Evolutionary conservation across 805 yeast species (phyloP).

Genomic region (Saturnispora diversa): DNA sequence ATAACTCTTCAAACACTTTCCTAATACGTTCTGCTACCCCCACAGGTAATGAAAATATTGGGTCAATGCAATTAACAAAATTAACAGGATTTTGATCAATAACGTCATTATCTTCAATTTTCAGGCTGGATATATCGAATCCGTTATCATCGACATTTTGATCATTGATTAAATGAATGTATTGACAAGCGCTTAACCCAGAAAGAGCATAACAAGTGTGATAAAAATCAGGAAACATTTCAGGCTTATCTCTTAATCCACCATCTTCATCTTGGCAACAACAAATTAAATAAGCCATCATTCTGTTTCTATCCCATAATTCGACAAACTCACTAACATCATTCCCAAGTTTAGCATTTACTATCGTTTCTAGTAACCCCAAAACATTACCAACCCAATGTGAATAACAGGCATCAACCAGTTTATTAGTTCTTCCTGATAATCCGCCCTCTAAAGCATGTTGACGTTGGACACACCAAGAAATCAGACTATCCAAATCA

Average conservation of each 20-base stretch:
- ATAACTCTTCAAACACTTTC: background rate
- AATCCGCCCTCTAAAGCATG: constrained; percentile 74
- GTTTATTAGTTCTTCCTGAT: constrained; percentile 82
- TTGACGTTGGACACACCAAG: constrained; percentile 73
- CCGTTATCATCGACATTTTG: constrained; percentile 15
- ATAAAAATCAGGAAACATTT: constrained; percentile 70
- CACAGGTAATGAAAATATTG: constrained; percentile 51
- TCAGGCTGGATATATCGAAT: constrained; percentile 18
- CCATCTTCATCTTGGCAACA: constrained; percentile 59
- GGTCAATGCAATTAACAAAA: constrained; percentile 36
- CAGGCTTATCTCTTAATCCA: constrained; percentile 88
- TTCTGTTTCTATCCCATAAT: constrained; percentile 45
- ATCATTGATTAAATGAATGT: constrained; percentile 28
- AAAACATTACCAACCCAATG: constrained; percentile 88
- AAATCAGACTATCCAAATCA: constrained; percentile 41
- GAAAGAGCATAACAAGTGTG: constrained; percentile 81
- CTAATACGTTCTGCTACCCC: constrained; percentile 23
- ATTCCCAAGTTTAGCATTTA: constrained; percentile 37
- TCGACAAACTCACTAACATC: background rate
- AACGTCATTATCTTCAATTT: constrained; percentile 15
- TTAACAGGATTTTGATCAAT: constrained; percentile 19
- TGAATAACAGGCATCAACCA: constrained; percentile 94
- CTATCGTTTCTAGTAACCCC: constrained; percentile 53
- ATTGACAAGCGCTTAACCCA: constrained; percentile 61
- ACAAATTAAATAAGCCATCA: constrained; percentile 57